These are phyloP conservation scores for Candida yuanshanica DNA, from an alignment of 805 yeast species.

Conservation along the genomic window DNA sequence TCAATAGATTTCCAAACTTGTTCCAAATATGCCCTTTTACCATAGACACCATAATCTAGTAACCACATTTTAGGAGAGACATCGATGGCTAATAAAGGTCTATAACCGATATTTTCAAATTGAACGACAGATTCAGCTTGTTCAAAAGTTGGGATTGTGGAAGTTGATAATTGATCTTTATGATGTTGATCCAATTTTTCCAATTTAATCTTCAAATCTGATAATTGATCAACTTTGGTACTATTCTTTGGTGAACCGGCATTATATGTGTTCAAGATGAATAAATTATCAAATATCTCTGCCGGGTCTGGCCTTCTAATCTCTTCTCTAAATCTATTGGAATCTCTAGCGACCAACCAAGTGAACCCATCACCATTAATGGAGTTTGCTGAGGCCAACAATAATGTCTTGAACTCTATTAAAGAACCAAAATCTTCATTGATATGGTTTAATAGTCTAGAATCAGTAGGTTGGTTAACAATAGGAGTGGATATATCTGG, in stretches of 20 bases:
- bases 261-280: constrained; percentile 78
- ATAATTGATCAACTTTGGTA: constrained; percentile 42
- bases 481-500: constrained; percentile 36
- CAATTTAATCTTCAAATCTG: constrained; percentile 12
- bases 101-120: constrained; percentile 25
- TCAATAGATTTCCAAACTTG: constrained; percentile 66
- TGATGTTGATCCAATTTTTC: neutral
- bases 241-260: constrained; percentile 77
- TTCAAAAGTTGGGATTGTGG: constrained; percentile 25
- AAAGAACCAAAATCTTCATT: constrained; percentile 64
- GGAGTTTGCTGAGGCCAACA: constrained; percentile 62
- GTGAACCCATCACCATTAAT: constrained; percentile 87
- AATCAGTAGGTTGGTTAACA: constrained; percentile 18
- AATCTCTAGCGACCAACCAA: constrained; percentile 68
- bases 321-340: constrained; percentile 13
- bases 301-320: neutral
- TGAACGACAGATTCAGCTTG: constrained; percentile 32
- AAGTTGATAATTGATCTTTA: constrained; percentile 12
- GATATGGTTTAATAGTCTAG: constrained; percentile 33
- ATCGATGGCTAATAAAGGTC: constrained; percentile 67
- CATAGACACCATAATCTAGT: constrained; percentile 73
- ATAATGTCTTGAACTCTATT: constrained; percentile 65
- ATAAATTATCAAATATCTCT: constrained; percentile 41
- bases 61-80: constrained; percentile 67
- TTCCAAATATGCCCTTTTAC: constrained; percentile 57